Base-by-base conservation (phyloP, 2,329 filamentous ascomycete species). In the Bipolaris victoriae region DNA sequence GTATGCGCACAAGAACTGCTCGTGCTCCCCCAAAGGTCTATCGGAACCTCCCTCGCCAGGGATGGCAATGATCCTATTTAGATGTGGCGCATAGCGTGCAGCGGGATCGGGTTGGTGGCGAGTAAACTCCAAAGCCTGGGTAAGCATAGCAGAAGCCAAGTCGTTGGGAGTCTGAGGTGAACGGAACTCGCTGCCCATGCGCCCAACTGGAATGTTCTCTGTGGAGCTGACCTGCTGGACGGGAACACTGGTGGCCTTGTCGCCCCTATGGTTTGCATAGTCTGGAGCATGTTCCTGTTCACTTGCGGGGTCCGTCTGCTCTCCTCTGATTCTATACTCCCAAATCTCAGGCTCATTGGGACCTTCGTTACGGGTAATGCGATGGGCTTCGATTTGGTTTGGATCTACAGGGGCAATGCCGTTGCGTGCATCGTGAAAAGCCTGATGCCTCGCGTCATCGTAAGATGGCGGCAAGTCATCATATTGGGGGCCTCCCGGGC, bases 381-480 rank as follows among this genome's bases (percentile, higher is more conserved):
- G 64, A 36, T 67, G 66, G 4, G 66, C 67, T 55, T 73, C 67
- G 16, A 75, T 57, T 45, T 71, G 61, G 31, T 65, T 69, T 5
- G 68, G 67, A 41, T 70, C 65, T 11, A 71, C 48, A 1, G 71
- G 62, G 10, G 66, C 50, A n/a, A 65, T 52, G 15, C 69, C 70
- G 39, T 66, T 65, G 43, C 66, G 65, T 26, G 68, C 66, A 51
- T 76, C 68, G 26, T 64, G 60, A 3, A 72, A 55, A 18, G 69
- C 68, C 49, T 72, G 64, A 15, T 71, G 62, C 26, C 70, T 69
- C 5, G 74, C 75, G 55, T 77, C 69, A 41, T 75, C 72, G 49
- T 77, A 77, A 0, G 73, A 71, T 1, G 75, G 75, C 18, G 74
- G 75, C 3, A 76, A 59, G 49, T 77, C 75, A 47, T 75, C 71